phyloP scores from a whole-genome alignment of 78 protist genomes.

The Chrysochromulina parva region DNA sequence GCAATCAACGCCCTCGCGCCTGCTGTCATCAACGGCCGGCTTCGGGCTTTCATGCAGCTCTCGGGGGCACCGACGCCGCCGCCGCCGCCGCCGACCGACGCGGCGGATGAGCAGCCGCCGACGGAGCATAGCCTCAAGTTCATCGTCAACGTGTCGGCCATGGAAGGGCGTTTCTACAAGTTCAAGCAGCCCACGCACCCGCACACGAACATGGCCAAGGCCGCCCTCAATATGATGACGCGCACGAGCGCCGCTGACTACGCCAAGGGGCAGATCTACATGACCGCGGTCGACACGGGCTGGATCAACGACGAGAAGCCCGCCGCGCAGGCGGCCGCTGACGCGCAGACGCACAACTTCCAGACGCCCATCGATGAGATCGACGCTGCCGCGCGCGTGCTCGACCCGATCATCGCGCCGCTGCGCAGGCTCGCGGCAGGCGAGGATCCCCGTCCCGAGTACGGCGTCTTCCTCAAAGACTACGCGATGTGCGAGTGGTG shows the following conservation, averaged over 20 bases:
- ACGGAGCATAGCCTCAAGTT: not conserved
- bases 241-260: constrained; percentile 75
- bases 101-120: not conserved
- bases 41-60: constrained; percentile 47
- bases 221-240: constrained; percentile 85
- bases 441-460: not conserved
- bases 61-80: not conserved
- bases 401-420: constrained; percentile 77
- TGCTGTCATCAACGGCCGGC: constrained; percentile 32
- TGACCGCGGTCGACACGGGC: constrained; percentile 84
- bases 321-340: not conserved
- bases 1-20: constrained; percentile 70
- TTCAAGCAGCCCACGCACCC: constrained; percentile 80
- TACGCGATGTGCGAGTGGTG: constrained; percentile 22
- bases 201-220: constrained; percentile 96
- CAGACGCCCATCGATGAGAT: constrained; percentile 88
- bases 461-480: constrained; percentile 68
- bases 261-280: constrained; percentile 69
- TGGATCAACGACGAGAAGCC: constrained; percentile 70
- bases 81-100: too few relatives aligned
- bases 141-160: constrained; percentile 89
- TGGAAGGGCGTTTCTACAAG: constrained; percentile 84
- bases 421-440: not conserved
- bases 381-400: constrained; percentile 90
- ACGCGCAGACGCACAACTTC: not conserved